Evolutionary conservation across 352 stramenopile genomes (phyloP), one percentile per base, ranked within the genome.

Genomic region (Phytophthora tubulina): DNA sequence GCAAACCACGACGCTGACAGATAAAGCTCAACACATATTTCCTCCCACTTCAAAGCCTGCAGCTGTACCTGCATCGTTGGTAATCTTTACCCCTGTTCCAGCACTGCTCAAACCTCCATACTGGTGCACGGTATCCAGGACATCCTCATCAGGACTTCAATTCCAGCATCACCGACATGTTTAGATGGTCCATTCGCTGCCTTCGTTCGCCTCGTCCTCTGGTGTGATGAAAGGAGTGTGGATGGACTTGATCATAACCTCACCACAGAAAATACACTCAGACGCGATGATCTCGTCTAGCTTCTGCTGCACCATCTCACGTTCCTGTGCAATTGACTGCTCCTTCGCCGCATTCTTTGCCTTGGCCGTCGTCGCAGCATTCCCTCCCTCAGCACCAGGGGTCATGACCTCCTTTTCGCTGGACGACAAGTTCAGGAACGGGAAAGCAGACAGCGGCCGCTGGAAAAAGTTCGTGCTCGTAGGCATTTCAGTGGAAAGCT

Each of bases 201-300:
- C 89, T 72, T 97, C 90, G 10, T 78, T 77, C 36, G 75, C 73
- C 46, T 97, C 87, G 67, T 98, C 93, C 49, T 97, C 89, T 8
- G 88, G 79, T 27, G 88, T 91, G 73, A 98, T 95, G 63, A 98
- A 97, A 30, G 94, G 92, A 67, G 88, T 76, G 69, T 97, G 89
- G 64, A 98, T 96, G 51, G 92, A 98, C 75, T 98, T 95, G 75
- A 98, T 98, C 95, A 98, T 98, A 17, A 98, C 90, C 72, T 98
- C 92, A 42, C 95, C 94, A 70, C 95, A 98, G 65, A 98, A 96
- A 70, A 97, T 92, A 73, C 95, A 98, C 78, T 98, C 95, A 44
- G 93, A 97, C 30, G 95, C 94, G 39, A 98, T 91, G 73, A 97
- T 98, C 54, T 97, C 92, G 70, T 98, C 94, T 39, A 98, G 76